These are phyloP conservation scores for Pseudonectria buxi DNA, from an alignment of 2,329 filamentous ascomycete species.

Conservation along the genomic window DNA sequence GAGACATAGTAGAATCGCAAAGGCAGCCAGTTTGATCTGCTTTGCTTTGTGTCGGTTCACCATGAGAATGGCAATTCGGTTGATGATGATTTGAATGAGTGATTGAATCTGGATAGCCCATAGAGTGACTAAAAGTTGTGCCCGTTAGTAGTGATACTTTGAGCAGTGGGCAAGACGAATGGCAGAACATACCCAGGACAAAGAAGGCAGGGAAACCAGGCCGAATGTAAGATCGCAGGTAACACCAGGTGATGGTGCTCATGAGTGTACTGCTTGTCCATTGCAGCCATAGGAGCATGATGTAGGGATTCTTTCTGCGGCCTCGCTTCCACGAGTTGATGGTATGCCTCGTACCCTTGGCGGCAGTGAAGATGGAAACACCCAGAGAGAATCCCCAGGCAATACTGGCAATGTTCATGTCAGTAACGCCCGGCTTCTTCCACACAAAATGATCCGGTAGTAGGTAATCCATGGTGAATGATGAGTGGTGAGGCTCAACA, in stretches of 20 bases:
- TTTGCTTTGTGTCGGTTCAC: slow-evolving; percentile 30
- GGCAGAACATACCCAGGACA: slow-evolving; percentile 8
- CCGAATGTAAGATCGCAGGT: slow-evolving; percentile 16
- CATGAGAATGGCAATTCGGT: slow-evolving; percentile 44
- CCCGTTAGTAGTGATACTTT: not conserved
- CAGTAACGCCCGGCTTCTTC: slow-evolving; percentile 11
- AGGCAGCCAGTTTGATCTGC: slow-evolving; percentile 37
- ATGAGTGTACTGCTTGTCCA: slow-evolving; percentile 19
- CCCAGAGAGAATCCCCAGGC: slow-evolving; percentile 21
- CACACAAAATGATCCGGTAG: slow-evolving; percentile 9
- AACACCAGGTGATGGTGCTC: slow-evolving; percentile 22
- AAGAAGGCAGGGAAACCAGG: slow-evolving; percentile 21
- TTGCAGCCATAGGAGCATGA: slow-evolving; percentile 19
- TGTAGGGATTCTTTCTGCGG: slow-evolving; percentile 14
- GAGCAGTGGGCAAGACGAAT: not conserved
- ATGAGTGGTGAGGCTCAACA: too few relatives aligned
- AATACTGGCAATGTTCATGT: slow-evolving; percentile 23
- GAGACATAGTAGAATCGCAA: slow-evolving; percentile 37
- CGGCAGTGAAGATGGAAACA: slow-evolving; percentile 18
- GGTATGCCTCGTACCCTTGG: slow-evolving; percentile 17
- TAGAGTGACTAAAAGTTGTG: slow-evolving; percentile 12
- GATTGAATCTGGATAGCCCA: slow-evolving; percentile 43
- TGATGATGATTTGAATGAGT: slow-evolving; percentile 50
- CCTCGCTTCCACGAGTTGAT: slow-evolving; percentile 18
- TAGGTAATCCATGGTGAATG: slow-evolving; percentile 6